Evolutionary conservation across 1,284 basidiomycete genomes (phyloP), one percentile per base, ranked within the genome.

Genomic region (Apiotrichum porosum): DNA sequence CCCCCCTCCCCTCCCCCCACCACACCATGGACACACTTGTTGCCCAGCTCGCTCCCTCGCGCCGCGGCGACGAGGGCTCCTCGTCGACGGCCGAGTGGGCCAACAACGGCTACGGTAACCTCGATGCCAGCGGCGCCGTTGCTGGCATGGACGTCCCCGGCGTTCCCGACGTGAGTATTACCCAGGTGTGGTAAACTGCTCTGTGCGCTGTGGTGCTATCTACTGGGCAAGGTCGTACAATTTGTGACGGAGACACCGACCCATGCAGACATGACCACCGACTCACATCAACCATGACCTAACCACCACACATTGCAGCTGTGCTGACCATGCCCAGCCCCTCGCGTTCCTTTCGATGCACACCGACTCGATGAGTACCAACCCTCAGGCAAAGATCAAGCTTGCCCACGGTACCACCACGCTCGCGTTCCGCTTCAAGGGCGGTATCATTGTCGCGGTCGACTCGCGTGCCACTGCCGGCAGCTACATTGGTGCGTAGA

Each of bases 361-460:
- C 75, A 94, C 92, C 46, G 91, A 95, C 70, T 90, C 94, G 74
- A 86, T 84, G 60, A 87, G 88, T 48, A 61, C 71, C 41, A 89
- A 94, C 77, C 89, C 92, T 32, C 83, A 81, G 54, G 94, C 91
- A 77, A 84, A 81, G 72, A 98, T 99, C 78, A 98, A 98, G 80
- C 92, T 99, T 58, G 86, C 92, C 65, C 95, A 99, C 75, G 95
- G 95, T 65, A 99, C 95, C 15, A 99, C 95, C 4, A 98, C 95
- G 4, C 81, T 99, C 38, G 95, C 95, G 9, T 99, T 99, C 81
- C 81, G 91, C 68, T 99, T 88, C 78, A 78, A 88, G 67, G 95
- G 94, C 34, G 95, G 95, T 45, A 93, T 98, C 57, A 94, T 98
- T 53, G 94, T 98, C 19, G 88, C 91, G 23, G 95, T 98, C 24